A percentile compares a stretch with the other conserved stretches of the same genome.
Evolutionary conservation across 2,329 filamentous ascomycete species (phyloP).

Genomic region (Colletotrichum sp.): DNA sequence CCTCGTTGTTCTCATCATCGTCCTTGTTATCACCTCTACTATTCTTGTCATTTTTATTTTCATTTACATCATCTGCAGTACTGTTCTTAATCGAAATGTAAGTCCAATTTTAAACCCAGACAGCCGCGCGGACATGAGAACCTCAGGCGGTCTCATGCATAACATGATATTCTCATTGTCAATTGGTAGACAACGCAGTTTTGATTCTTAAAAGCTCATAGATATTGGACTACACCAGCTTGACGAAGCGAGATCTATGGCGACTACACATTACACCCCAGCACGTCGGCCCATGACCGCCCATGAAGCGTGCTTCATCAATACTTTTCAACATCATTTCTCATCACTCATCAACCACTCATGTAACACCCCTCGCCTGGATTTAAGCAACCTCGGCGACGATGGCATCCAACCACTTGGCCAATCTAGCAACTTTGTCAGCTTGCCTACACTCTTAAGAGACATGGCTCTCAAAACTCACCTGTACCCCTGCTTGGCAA

Average conservation of each 20-base stretch:
- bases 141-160: neutral
- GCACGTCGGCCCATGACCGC: neutral
- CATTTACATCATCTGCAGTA: fast-evolving
- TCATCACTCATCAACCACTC: neutral
- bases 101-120: too few relatives aligned
- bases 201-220: neutral
- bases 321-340: neutral
- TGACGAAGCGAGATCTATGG: neutral
- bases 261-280: neutral
- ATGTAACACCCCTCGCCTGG: too few relatives aligned
- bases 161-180: fast-evolving
- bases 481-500: constrained; percentile 47
- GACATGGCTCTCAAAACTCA: neutral
- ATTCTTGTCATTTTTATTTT: fast-evolving
- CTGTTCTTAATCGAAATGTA: neutral
- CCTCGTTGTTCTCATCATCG: neutral
- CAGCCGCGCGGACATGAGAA: neutral
- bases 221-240: fast-evolving
- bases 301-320: neutral
- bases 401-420: constrained; percentile 20
- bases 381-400: constrained; percentile 1
- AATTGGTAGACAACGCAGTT: fast-evolving
- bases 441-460: neutral
- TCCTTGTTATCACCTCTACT: neutral
- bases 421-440: neutral